Base-by-base conservation (phyloP, 495 filamentous ascomycete species). In the Lineolata rhizophorae region DNA sequence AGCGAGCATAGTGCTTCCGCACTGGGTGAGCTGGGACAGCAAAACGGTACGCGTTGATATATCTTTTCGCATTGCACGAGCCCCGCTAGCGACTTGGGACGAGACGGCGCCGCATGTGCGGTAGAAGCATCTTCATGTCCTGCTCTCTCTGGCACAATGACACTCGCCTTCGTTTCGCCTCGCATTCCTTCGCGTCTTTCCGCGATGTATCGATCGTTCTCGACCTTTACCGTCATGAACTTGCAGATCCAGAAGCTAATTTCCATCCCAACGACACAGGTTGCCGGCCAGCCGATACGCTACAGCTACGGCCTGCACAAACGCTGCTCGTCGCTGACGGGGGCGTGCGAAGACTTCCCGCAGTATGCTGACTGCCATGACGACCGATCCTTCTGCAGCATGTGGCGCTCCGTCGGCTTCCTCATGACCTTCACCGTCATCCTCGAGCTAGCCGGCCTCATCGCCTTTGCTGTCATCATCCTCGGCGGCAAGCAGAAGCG, bases 341-440 rank as follows among this genome's bases (percentile, higher is more conserved):
- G 60, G 32, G 52, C 46, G 24, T 76, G 70, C 52, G 53, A 56
- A 26, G 51, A 53, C 33, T 76, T 74, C 45, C 71, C 72, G 5
- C 52, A 57, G 36, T 54, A 61, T 37, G 60, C 67, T 29, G 76
- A 79, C 53, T 81, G 74, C 55, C 62, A 69, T 39, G 57, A 60
- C 29, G 65, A 78, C 45, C 64, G 70, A 18, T 67, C 71, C 51
- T 92, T 95, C 60, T 92, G 85, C 55, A 74, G 68, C 38, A 76
- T 90, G 66, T 95, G 85, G 85, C 66, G 78, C 20, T 73, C 70
- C 26, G 69, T 80, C 34, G 82, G 76, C 6, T 93, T 91, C 49
- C 54, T 91, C 32, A 80, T 91, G 67, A 74, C 65, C 32, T 76
- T 92, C 40, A 65, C 76, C 16, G 61, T 79, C 20, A 67, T 91